A percentile compares a stretch with the other conserved stretches of the same genome.
phyloP scores from a whole-genome alignment of 2,329 filamentous ascomycete species.

The Mollisiaceae sp. region DNA sequence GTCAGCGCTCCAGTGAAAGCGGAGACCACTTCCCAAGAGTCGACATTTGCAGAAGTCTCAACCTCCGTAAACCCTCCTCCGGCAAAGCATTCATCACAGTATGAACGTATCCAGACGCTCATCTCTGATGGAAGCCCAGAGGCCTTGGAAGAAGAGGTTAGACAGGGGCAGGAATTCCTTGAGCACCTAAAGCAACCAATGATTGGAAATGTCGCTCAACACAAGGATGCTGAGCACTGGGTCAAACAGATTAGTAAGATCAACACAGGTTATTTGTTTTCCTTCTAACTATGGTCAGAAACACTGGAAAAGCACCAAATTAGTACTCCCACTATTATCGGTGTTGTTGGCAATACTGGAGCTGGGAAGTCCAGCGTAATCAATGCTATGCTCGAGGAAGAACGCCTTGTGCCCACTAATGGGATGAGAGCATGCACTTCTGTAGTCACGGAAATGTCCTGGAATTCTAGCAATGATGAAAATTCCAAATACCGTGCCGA shows the following conservation, averaged over 20 bases:
- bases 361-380: slow-evolving; percentile 37
- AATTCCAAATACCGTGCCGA: slow-evolving; percentile 48
- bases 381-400: slow-evolving; percentile 50
- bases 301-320: slow-evolving; percentile 32
- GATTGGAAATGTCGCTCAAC: slow-evolving; percentile 10
- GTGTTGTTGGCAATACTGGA: slow-evolving; percentile 38
- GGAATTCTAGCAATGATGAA: slow-evolving; percentile 46
- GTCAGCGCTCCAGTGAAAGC: not conserved
- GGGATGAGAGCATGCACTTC: slow-evolving; percentile 50
- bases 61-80: not conserved
- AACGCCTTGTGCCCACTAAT: slow-evolving; percentile 50
- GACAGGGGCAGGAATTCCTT: slow-evolving; percentile 33
- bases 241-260: slow-evolving; percentile 34
- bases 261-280: not conserved
- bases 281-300: slow-evolving; percentile 15
- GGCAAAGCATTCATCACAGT: slow-evolving; percentile 21
- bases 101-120: slow-evolving; percentile 35
- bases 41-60: not conserved
- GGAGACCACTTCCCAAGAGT: not conserved
- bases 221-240: slow-evolving; percentile 37
- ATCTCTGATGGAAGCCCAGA: slow-evolving; percentile 29
- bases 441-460: slow-evolving; percentile 53
- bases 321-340: slow-evolving; percentile 36
- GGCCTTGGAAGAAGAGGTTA: slow-evolving; percentile 37
- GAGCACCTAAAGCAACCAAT: slow-evolving; percentile 34